Base-by-base conservation (phyloP, 306 rosid species). In the Inga leiocalycina region DNA sequence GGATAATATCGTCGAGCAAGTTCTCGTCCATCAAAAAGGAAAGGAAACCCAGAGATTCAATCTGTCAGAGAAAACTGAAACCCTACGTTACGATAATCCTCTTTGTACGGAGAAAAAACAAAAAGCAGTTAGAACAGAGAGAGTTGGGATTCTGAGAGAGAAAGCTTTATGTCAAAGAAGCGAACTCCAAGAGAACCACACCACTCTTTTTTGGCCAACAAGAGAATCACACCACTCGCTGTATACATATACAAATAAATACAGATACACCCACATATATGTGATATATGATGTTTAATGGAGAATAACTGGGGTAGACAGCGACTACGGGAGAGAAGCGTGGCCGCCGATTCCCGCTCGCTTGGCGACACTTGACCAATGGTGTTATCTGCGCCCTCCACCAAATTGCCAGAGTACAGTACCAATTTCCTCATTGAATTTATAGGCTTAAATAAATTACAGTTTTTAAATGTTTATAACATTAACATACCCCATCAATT, bases 1-100 rank as follows among this genome's bases (percentile, higher is more conserved):
- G 76, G 19, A 72, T 72, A 72, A 72, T 46, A 72, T 72, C 76
- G 76, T 72, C 76, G 6, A 72, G 76, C 39, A 72, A 14, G 76
- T 27, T 72, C 5, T 72, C 76, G 59, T 72, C 76, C 76, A 72
- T 72, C 22, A 72, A 72, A 71, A 15, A 44, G 20, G 34, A 71
- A 43, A 71, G 17, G 8, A 71, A 43, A 43, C 34, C 20, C 27
- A 20, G 49, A 41, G 43, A 71, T 71, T 71, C 35, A 44, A 71
- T 71, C 76, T 71, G 49, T 43, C 37, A 71, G 56, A 17, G 22
- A 54, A 71, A 71, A 71, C 37, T 24, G 76, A 71, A 71, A 71
- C 76, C 76, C 76, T 71, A 71, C 54, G 75, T 20, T n/a, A n/a
- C 52, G 54, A 20, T 20, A 71, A 71, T 13, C 51, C 74, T 69